Evolutionary conservation across 306 rosid species (phyloP).

Genomic region (Canavalia ensiformis): DNA sequence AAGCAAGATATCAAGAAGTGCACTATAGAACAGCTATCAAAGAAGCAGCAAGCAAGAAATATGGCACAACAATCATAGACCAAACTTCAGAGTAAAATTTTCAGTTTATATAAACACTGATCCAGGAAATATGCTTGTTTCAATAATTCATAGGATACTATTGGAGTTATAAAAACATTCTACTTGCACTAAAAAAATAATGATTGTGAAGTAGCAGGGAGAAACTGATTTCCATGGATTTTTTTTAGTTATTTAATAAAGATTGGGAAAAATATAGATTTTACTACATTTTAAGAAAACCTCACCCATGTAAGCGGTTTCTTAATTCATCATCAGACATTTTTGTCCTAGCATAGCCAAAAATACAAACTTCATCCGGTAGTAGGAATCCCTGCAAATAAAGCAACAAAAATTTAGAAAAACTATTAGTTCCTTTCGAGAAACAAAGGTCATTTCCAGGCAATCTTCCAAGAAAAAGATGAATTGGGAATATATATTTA

Average conservation of each 20-base stretch:
- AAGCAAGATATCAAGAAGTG: constrained; percentile 22
- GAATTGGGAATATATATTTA: background rate
- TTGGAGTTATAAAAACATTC: constrained; percentile 6
- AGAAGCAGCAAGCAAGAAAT: constrained; percentile 29
- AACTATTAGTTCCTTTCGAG: background rate
- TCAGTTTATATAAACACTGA: constrained; percentile 37
- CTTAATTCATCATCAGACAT: constrained; percentile 85
- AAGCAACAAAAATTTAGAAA: constrained; percentile 38
- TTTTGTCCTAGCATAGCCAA: constrained; percentile 96
- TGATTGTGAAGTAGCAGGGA: constrained; percentile 27
- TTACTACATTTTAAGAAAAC: background rate
- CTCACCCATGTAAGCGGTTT: constrained; percentile 83
- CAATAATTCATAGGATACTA: constrained; percentile 30
- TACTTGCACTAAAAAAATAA: constrained; percentile 8
- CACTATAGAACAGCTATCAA: constrained; percentile 3
- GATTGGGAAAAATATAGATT: background rate
- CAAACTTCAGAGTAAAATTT: constrained; percentile 11
- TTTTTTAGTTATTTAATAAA: constrained; percentile 1
- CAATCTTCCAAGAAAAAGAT: constrained; percentile 23
- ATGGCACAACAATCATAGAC: constrained; percentile 23
- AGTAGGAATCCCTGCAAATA: constrained; percentile 79
- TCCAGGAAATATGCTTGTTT: constrained; percentile 27
- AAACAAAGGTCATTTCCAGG: background rate
- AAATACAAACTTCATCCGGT: constrained; percentile 80
- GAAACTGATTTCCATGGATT: constrained; percentile 7